phyloP scores from a whole-genome alignment of 2,329 filamentous ascomycete species.

The Sphaerulina vaccinii region DNA sequence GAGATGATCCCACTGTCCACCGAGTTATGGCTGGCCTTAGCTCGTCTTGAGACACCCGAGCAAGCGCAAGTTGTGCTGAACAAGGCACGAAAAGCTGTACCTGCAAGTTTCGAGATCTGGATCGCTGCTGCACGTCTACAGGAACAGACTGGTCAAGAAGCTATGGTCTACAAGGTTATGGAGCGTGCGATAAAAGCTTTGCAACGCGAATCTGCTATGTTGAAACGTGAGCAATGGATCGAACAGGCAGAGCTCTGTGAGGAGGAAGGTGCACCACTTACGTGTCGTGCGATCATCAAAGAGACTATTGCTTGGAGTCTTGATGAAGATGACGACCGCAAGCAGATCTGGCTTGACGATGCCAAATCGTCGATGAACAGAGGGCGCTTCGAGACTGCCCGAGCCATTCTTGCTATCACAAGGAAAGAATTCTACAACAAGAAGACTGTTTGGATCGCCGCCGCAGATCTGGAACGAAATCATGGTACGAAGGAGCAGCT shows the following conservation, averaged over 20 bases:
- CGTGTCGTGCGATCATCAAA: slow-evolving; percentile 83
- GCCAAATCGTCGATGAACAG: slow-evolving; percentile 77
- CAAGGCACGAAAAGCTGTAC: slow-evolving; percentile 87
- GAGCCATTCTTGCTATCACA: slow-evolving; percentile 90
- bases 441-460: slow-evolving; percentile 84
- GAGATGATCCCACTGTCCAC: slow-evolving; percentile 92
- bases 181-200: slow-evolving; percentile 87
- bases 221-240: slow-evolving; percentile 97
- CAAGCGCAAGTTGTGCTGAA: slow-evolving; percentile 95
- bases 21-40: slow-evolving; percentile 91
- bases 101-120: slow-evolving; percentile 94
- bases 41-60: slow-evolving; percentile 81
- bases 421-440: slow-evolving; percentile 86
- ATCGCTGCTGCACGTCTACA: slow-evolving; percentile 89
- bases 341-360: slow-evolving; percentile 94
- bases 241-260: slow-evolving; percentile 92
- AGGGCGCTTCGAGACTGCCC: slow-evolving; percentile 82
- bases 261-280: slow-evolving; percentile 81
- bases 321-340: slow-evolving; percentile 94
- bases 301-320: slow-evolving; percentile 91
- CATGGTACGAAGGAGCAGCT: slow-evolving; percentile 82
- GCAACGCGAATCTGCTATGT: slow-evolving; percentile 89
- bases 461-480: slow-evolving; percentile 85
- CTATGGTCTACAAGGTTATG: slow-evolving; percentile 81
- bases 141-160: slow-evolving; percentile 79